phyloP scores from a whole-genome alignment of 306 rosid genomes.

The Acacia melanoxylon region DNA sequence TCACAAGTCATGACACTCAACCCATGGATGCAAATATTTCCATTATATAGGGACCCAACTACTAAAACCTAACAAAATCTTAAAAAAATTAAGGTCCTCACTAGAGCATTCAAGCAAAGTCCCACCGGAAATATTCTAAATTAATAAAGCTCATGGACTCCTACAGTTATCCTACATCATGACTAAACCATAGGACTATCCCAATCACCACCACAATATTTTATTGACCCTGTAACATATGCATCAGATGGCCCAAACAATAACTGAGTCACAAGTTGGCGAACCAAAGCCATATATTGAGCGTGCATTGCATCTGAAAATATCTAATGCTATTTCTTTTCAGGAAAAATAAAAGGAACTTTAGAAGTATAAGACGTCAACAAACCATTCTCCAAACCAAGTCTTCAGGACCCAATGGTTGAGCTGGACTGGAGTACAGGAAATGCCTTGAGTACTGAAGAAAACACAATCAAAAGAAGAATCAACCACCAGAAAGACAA shows the following conservation, averaged over 20 bases:
- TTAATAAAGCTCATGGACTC: not conserved
- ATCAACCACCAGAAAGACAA: slow-evolving; percentile 21
- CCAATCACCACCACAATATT: not conserved
- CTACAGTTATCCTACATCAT: not conserved
- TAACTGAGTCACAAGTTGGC: not conserved
- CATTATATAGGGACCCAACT: not conserved
- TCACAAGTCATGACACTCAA: not conserved
- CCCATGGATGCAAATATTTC: not conserved
- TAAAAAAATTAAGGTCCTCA: not conserved
- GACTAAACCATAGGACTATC: not conserved
- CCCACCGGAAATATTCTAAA: not conserved
- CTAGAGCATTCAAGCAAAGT: not conserved
- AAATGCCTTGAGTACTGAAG: slow-evolving; percentile 86
- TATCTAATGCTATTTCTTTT: not conserved
- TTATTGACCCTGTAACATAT: slow-evolving; percentile 10
- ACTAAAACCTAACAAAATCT: not conserved
- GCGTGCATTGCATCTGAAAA: slow-evolving; percentile 2
- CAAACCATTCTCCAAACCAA: slow-evolving; percentile 96
- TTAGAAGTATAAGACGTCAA: slow-evolving; percentile 19
- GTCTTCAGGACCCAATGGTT: slow-evolving; percentile 95
- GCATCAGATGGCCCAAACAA: not conserved
- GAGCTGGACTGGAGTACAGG: slow-evolving; percentile 87
- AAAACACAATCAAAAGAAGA: slow-evolving; percentile 10
- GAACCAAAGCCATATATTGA: slow-evolving; percentile 17
- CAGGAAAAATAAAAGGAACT: not conserved